Percentiles rank a stretch among this genome's conserved stretches.
Evolutionary conservation across 495 filamentous ascomycete species (phyloP).

Genomic region (Penicillium coprophilum): DNA sequence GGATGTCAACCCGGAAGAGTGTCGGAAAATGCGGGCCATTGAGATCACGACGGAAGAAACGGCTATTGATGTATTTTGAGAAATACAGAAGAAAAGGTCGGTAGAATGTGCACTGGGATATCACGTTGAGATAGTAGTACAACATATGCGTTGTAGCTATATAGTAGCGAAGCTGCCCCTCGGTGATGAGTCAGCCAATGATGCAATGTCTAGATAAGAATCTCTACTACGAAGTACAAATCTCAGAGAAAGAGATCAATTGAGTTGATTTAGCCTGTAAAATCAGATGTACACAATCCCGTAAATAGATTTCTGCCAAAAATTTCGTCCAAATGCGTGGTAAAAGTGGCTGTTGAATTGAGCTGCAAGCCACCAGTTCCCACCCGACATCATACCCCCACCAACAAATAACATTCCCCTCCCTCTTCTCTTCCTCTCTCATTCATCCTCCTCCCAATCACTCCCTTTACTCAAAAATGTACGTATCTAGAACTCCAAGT

Average conservation of each 20-base stretch:
- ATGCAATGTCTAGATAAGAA: neutral
- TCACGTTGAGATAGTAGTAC: neutral
- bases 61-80: slow-evolving; percentile 4
- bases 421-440: slow-evolving; percentile 25
- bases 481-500: neutral
- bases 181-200: slow-evolving; percentile 8
- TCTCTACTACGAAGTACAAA: too few relatives aligned
- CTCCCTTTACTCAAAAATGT: slow-evolving; percentile 21
- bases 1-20: slow-evolving; percentile 14
- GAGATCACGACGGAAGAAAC: neutral
- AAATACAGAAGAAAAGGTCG: neutral
- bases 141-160: too few relatives aligned
- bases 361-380: slow-evolving; percentile 15
- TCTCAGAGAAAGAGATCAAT: slow-evolving; percentile 6
- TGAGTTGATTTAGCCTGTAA: slow-evolving; percentile 2
- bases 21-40: slow-evolving; percentile 12
- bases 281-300: neutral
- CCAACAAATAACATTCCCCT: slow-evolving; percentile 38
- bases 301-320: slow-evolving; percentile 2
- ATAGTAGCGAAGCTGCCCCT: neutral
- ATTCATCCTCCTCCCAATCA: slow-evolving; percentile 19
- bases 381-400: slow-evolving; percentile 38
- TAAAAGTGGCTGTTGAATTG: too few relatives aligned
- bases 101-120: neutral
- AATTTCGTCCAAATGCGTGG: neutral